Conservation (phyloP, 768 basidiomycete species). For the Chalciporus sphaerocephalus region DNA sequence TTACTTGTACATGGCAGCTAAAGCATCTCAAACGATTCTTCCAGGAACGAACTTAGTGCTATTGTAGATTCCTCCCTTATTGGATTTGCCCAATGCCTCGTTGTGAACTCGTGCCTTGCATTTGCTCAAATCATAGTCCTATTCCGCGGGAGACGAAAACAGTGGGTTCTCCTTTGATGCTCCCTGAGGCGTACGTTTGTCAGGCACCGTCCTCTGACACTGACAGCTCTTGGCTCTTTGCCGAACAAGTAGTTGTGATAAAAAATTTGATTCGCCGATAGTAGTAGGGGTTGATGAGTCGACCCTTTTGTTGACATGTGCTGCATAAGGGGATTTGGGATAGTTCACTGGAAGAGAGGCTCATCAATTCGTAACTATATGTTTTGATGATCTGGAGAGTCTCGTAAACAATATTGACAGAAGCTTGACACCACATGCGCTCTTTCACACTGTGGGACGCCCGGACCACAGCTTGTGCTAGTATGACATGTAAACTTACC, state of each 20-base stretch:
- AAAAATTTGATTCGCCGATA: not conserved
- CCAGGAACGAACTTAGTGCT: slow-evolving; percentile 64
- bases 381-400: too few species aligned
- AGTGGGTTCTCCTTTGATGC: not conserved
- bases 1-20: slow-evolving; percentile 90
- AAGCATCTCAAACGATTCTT: slow-evolving; percentile 87
- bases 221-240: not conserved
- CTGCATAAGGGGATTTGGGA: too few species aligned
- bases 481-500: slow-evolving; percentile 8
- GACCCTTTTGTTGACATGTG: too few species aligned
- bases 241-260: too few species aligned
- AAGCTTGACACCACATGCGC: slow-evolving; percentile 10
- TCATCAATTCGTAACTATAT: too few species aligned
- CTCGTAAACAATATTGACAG: slow-evolving; percentile 7
- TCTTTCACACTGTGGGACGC: not conserved
- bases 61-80: slow-evolving; percentile 8
- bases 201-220: not conserved
- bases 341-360: too few species aligned
- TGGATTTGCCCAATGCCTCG: not conserved
- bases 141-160: not conserved
- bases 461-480: too few species aligned
- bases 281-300: too few species aligned
- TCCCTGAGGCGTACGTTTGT: not conserved
- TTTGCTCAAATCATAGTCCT: not conserved
- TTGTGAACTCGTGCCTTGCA: not conserved